Evolutionary conservation across 768 basidiomycete genomes (phyloP).

Genomic region (Bullera alba): DNA sequence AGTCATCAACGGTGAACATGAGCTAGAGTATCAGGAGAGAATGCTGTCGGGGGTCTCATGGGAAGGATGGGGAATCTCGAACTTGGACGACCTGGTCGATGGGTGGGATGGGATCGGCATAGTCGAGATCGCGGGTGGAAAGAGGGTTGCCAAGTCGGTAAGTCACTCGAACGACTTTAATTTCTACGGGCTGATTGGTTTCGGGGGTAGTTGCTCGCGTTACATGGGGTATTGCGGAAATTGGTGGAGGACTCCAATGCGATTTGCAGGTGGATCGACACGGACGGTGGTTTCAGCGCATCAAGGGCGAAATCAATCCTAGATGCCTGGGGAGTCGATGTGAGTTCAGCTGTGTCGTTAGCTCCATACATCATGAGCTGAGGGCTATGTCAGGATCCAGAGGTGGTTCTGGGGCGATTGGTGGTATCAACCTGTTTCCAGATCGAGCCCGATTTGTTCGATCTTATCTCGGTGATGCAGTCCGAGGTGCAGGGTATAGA

Average conservation of each 20-base stretch:
- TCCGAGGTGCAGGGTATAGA: slow-evolving; percentile 5
- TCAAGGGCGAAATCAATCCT: slow-evolving; percentile 27
- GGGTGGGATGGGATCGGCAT: slow-evolving; percentile 28
- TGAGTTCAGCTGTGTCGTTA: slow-evolving; percentile 9
- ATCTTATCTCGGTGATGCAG: slow-evolving; percentile 16
- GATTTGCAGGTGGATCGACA: slow-evolving; percentile 40
- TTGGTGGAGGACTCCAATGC: slow-evolving; percentile 16
- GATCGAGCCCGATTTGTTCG: slow-evolving; percentile 30
- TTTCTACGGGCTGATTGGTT: not conserved
- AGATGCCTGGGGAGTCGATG: slow-evolving; percentile 12
- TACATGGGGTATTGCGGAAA: slow-evolving; percentile 25
- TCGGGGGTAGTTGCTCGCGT: slow-evolving; percentile 36
- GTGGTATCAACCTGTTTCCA: slow-evolving; percentile 25
- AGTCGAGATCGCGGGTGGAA: slow-evolving; percentile 29
- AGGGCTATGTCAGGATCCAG: slow-evolving; percentile 11
- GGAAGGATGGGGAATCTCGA: slow-evolving; percentile 22
- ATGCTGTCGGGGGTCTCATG: slow-evolving; percentile 6
- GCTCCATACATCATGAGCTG: not conserved
- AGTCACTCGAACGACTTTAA: slow-evolving; percentile 1
- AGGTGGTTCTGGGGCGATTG: slow-evolving; percentile 16
- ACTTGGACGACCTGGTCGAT: slow-evolving; percentile 25
- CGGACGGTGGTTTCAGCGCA: slow-evolving; percentile 36
- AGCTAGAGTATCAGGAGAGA: not conserved
- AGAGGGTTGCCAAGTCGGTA: slow-evolving; percentile 34
- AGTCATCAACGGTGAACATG: slow-evolving; percentile 1